These are phyloP conservation scores for Sphagnum contortum DNA, from an alignment of 225 moss, liverwort and hornwort genomes.

Conservation along the genomic window DNA sequence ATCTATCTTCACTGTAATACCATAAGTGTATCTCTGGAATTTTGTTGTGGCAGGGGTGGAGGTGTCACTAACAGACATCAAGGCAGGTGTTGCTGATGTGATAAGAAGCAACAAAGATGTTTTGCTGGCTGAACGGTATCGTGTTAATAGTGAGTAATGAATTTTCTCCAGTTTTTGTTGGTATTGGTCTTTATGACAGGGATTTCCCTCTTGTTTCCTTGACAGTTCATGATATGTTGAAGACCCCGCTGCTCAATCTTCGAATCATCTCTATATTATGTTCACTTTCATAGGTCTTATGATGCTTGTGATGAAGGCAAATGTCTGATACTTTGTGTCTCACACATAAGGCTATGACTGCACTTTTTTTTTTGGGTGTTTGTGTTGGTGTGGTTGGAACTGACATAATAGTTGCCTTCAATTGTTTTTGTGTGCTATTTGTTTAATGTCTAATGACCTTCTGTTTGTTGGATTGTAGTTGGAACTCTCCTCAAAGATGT, in stretches of 20 bases:
- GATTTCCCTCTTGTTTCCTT: background rate
- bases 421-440: too few relatives aligned
- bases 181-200: too few relatives aligned
- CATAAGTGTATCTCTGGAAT: too few relatives aligned
- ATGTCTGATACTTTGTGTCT: too few relatives aligned
- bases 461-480: conserved; percentile 26
- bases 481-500: conserved; percentile 77
- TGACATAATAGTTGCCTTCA: too few relatives aligned
- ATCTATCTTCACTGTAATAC: too few relatives aligned
- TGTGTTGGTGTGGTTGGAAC: too few relatives aligned
- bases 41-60: conserved; percentile 54
- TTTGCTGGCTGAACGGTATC: conserved; percentile 72
- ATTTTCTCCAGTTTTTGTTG: too few relatives aligned
- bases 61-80: conserved; percentile 61
- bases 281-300: too few relatives aligned
- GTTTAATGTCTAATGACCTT: background rate
- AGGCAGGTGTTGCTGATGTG: conserved; percentile 43
- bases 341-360: too few relatives aligned
- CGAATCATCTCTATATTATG: background rate
- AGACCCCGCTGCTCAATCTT: background rate
- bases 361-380: too few relatives aligned
- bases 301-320: too few relatives aligned
- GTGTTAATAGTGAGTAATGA: conserved; percentile 43
- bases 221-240: background rate
- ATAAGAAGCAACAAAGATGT: conserved; percentile 43